Base-by-base conservation (phyloP, 441 rosid species). In the Euphorbia schlechtendalii region DNA sequence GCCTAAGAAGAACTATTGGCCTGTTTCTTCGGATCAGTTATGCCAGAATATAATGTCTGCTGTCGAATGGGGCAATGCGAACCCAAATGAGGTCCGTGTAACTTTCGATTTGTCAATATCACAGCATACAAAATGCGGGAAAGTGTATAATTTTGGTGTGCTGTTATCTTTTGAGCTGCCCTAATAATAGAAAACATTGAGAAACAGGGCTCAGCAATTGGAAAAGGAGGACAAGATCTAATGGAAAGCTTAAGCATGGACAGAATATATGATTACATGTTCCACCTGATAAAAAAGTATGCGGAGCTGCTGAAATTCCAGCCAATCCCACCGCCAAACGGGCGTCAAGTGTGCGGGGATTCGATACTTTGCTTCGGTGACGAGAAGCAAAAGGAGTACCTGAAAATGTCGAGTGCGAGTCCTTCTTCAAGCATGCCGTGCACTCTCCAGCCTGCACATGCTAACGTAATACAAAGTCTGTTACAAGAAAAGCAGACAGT, bases 11-110 rank as follows among this genome's bases (percentile, higher is more conserved):
- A 86, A 85, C 71, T 90, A 86, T 67, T 90, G 96, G 96, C 98
- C 96, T 24, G 69, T 92, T 73, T 81, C 96, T 66, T 32, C 86
- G 30, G 61, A 66, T 59, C 71, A 79, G 70, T 72, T 90, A 63
- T 92, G 96, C 66, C 79, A 2, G 30, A 83, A 91, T 54, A 77
- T 92, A 71, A 92, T 84, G 79, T 69, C 64, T 59, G 96, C 90
- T 49, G 96, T 92, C 40, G 88, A 88, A 43, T 89, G 96, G 96
- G 98, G 96, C 15, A 92, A 89, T 56, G 71, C 80, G 41, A 65
- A 88, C 80, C 88, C 88, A 13, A 38, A 76, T 21, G 71, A 89
- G 84, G 96, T 92, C 79, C 40, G 55, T 66, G 59, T n/a, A 1
- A 59, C 25, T 71, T 49, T 56, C 27, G 20, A 40, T 54, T 55